A percentile compares a stretch with the other conserved stretches of the same genome.
Evolutionary conservation across 1,284 basidiomycete species (phyloP).

Genomic region (Serendipita sp.): DNA sequence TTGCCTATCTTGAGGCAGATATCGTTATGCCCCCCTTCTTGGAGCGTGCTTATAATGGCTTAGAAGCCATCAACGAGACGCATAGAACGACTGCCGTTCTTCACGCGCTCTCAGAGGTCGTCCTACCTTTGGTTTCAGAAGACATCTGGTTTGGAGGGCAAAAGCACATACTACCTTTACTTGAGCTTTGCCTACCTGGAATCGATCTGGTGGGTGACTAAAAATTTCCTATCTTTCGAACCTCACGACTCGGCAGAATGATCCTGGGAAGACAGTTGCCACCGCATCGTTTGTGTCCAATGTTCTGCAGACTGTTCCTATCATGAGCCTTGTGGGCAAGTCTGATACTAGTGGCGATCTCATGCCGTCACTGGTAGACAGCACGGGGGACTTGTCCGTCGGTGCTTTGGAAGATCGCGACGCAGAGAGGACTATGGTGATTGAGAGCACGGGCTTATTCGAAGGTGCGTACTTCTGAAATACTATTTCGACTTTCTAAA

Average conservation of each 20-base stretch:
- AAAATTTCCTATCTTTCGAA: constrained; percentile 9
- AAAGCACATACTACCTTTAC: constrained; percentile 75
- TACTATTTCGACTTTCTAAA: not conserved
- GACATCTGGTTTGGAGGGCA: constrained; percentile 72
- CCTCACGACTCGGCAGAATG: constrained; percentile 45
- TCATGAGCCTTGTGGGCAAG: constrained; percentile 50
- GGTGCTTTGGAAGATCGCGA: constrained; percentile 42
- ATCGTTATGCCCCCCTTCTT: constrained; percentile 87
- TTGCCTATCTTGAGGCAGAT: constrained; percentile 73
- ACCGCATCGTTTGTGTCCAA: constrained; percentile 69
- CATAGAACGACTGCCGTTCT: constrained; percentile 86
- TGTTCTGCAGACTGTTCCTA: constrained; percentile 64
- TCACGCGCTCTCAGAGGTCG: constrained; percentile 71
- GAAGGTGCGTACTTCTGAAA: constrained; percentile 35
- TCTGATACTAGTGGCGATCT: not conserved
- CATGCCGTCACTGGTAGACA: constrained; percentile 10
- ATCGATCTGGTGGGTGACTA: constrained; percentile 56
- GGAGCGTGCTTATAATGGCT: constrained; percentile 79
- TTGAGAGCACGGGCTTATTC: constrained; percentile 68
- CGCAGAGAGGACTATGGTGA: constrained; percentile 60
- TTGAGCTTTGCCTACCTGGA: constrained; percentile 83
- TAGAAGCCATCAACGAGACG: constrained; percentile 91
- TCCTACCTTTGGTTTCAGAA: constrained; percentile 67
- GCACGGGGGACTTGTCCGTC: constrained; percentile 18
- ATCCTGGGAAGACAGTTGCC: constrained; percentile 81